Base-by-base conservation (phyloP, 1,139 yeast species). In the Diutina sp. region DNA sequence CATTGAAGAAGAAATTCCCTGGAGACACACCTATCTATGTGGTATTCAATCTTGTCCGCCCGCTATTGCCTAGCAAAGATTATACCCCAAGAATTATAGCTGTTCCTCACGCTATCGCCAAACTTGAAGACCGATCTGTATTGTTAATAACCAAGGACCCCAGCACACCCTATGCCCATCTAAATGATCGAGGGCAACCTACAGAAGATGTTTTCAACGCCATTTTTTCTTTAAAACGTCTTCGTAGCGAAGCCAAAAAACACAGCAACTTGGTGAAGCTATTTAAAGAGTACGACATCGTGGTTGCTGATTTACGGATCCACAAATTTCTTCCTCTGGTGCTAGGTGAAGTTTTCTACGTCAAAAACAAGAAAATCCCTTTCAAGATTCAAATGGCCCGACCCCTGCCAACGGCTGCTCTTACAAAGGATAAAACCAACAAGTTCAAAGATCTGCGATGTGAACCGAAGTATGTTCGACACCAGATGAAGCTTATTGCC, bases 111-210 rank as follows among this genome's bases (percentile, higher is more conserved):
- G 74, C 79, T 57, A 68, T 80, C 58, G 79, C 74, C 60, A 75
- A 72, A 58, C 66, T 77, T 4, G 77, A 73, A 29, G 77, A 75
- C 41, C 72, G 78, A 58, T 72, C 82, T 41, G 77, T 86, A 4
- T 66, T 86, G 8, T 70, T 87, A 44, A 76, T 87, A 14, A 83
- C 90, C 6, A 85, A 84, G 61, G 90, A 85, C 64, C 90, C 90
- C 1, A 77, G 85, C 2, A 73, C 77, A 1, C 72, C 76, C 1
- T 85, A 82, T 63, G 74, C 84, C 54, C 72, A 70, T 3, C 69
- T 84, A 16, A 70, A 75, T 9, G 71, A 69, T 56, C 76, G 78
- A 58, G 81, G 76, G 47, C 70, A 81, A 0, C 76, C 80, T 0
- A 82, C 88, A 0, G 83, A 82, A 59, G 86, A 84, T 58, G 67